Evolutionary conservation across 2,329 filamentous ascomycete species (phyloP).

Genomic region (Zymoseptoria passerinii): DNA sequence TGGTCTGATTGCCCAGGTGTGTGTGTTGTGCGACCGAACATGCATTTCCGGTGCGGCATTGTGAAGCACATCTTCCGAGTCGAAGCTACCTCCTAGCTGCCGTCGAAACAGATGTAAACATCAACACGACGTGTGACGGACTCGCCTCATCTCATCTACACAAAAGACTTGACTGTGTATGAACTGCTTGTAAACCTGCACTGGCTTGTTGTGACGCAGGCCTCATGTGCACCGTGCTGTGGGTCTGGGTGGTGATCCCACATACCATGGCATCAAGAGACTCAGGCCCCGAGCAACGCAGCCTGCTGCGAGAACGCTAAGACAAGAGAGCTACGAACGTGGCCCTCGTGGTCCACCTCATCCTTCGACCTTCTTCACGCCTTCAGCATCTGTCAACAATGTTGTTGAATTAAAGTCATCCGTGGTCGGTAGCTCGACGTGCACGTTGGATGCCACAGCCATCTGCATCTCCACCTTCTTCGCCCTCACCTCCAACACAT

Average conservation of each 20-base stretch:
- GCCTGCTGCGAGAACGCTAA: too few relatives aligned
- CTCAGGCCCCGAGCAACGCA: too few relatives aligned
- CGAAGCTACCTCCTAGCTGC: not conserved
- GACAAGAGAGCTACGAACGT: too few relatives aligned
- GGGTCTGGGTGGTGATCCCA: not conserved
- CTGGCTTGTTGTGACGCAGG: not conserved
- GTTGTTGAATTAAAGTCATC: constrained; percentile 33
- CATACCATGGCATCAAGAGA: too few relatives aligned
- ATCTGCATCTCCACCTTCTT: constrained; percentile 30
- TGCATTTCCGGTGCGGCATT: not conserved
- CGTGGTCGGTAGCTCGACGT: constrained; percentile 33
- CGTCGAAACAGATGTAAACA: not conserved
- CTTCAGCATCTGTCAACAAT: constrained; percentile 28
- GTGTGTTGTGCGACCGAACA: not conserved
- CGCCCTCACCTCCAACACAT: constrained; percentile 33
- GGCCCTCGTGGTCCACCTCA: constrained; percentile 8
- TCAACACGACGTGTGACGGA: not conserved
- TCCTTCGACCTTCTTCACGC: constrained; percentile 32
- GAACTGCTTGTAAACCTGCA: not conserved
- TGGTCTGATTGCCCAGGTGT: not conserved
- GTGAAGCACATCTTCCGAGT: not conserved
- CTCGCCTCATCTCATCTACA: not conserved
- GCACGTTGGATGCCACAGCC: constrained; percentile 32
- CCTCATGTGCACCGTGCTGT: not conserved
- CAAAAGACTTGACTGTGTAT: not conserved